Percentiles rank a stretch among this genome's conserved stretches.
phyloP scores from a whole-genome alignment of 352 stramenopile species.

The Phytophthora macrochlamydospora region DNA sequence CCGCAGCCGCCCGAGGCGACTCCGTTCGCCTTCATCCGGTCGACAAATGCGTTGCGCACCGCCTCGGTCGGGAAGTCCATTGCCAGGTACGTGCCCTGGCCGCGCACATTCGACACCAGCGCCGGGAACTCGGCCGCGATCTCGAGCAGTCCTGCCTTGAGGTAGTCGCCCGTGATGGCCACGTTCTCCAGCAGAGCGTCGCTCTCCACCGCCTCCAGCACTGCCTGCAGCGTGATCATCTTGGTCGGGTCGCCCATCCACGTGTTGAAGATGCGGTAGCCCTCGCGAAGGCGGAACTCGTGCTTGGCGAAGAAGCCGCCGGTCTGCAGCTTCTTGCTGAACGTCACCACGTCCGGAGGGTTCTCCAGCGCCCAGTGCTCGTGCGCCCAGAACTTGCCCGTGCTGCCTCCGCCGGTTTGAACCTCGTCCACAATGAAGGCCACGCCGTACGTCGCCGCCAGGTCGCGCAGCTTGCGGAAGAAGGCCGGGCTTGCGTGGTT shows the following conservation, averaged over 20 bases:
- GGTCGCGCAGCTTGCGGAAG: constrained; percentile 60
- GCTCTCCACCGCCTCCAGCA: constrained; percentile 66
- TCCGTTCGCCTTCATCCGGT: constrained; percentile 60
- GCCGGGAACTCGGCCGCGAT: constrained; percentile 57
- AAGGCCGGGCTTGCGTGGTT: constrained; percentile 77
- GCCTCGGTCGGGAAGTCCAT: constrained; percentile 70
- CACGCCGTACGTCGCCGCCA: constrained; percentile 63
- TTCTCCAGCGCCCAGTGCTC: constrained; percentile 82
- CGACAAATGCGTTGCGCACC: constrained; percentile 71
- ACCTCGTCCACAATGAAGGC: constrained; percentile 89
- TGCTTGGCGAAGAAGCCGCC: constrained; percentile 83
- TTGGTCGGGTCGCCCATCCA: constrained; percentile 89
- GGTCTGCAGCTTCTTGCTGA: constrained; percentile 88
- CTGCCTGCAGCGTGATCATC: constrained; percentile 81
- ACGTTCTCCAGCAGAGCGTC: constrained; percentile 77
- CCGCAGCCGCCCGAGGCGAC: constrained; percentile 74
- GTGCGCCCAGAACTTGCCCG: constrained; percentile 86
- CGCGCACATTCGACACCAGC: constrained; percentile 75
- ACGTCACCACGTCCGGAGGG: constrained; percentile 82
- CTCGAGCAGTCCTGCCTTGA: constrained; percentile 56
- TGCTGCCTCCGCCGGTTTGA: constrained; percentile 82
- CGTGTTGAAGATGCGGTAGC: constrained; percentile 89
- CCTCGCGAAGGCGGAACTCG: constrained; percentile 69
- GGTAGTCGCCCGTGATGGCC: constrained; percentile 68
- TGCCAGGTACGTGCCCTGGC: constrained; percentile 82